Percentiles rank a stretch among this genome's conserved stretches.
phyloP scores from a whole-genome alignment of 768 basidiomycete genomes.

The Lentinula raphanica region DNA sequence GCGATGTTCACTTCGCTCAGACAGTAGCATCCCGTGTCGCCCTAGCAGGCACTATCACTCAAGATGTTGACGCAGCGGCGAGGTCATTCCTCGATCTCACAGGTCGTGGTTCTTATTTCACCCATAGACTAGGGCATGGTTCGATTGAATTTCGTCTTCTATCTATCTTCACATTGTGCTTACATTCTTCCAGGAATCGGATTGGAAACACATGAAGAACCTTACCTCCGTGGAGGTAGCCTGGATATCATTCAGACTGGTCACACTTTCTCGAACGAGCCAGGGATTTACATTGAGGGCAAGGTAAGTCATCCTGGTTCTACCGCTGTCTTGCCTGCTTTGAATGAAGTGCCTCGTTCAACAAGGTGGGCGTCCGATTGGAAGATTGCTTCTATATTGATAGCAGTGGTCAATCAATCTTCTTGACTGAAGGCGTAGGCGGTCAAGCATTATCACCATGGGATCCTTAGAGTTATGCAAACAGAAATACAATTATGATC shows the following conservation, averaged over 20 bases:
- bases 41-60: slow-evolving; percentile 41
- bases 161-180: not conserved
- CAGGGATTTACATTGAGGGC: slow-evolving; percentile 69
- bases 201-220: slow-evolving; percentile 76
- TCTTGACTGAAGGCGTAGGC: slow-evolving; percentile 62
- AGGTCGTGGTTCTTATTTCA: slow-evolving; percentile 59
- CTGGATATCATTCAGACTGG: slow-evolving; percentile 52
- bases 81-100: slow-evolving; percentile 39
- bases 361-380: slow-evolving; percentile 69
- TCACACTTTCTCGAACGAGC: slow-evolving; percentile 80
- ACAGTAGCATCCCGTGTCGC: slow-evolving; percentile 44
- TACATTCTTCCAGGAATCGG: slow-evolving; percentile 58
- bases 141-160: slow-evolving; percentile 12
- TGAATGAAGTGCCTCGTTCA: not conserved
- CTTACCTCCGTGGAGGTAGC: slow-evolving; percentile 73
- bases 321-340: not conserved
- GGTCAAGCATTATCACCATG: slow-evolving; percentile 46
- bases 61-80: slow-evolving; percentile 59
- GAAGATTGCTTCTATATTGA: slow-evolving; percentile 80
- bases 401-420: slow-evolving; percentile 44
- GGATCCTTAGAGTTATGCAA: slow-evolving; percentile 25
- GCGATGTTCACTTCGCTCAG: slow-evolving; percentile 61
- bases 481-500: slow-evolving; percentile 7
- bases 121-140: slow-evolving; percentile 82
- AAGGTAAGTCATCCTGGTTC: slow-evolving; percentile 32